A percentile compares a stretch with the other conserved stretches of the same genome.
These are phyloP conservation scores for Prunus mira DNA, from an alignment of 306 rosid species.

Conservation along the genomic window DNA sequence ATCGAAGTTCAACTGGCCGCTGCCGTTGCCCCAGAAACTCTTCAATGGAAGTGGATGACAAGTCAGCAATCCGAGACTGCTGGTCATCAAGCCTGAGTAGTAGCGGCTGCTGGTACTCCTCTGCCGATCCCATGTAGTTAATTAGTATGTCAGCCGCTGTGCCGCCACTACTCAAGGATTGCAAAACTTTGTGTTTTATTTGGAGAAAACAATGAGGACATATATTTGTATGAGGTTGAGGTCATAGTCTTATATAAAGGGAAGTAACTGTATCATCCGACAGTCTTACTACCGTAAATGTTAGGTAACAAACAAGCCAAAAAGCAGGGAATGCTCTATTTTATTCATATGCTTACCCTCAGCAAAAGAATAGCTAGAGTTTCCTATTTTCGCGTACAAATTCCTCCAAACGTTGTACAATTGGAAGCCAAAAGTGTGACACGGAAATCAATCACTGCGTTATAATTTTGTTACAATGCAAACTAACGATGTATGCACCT, in stretches of 20 bases:
- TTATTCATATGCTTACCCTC: too few species aligned
- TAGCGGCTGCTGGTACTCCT: slow-evolving; percentile 17
- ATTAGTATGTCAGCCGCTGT: neutral
- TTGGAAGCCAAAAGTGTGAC: too few species aligned
- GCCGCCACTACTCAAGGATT: neutral
- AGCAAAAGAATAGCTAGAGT: too few species aligned
- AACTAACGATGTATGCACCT: too few species aligned
- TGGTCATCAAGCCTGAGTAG: slow-evolving; percentile 8
- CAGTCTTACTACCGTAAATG: neutral
- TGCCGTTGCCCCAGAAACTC: slow-evolving; percentile 35
- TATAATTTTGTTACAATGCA: too few species aligned
- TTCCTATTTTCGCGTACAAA: too few species aligned
- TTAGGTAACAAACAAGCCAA: too few species aligned
- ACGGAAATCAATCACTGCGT: too few species aligned
- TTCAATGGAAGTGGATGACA: slow-evolving; percentile 25
- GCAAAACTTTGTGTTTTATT: neutral
- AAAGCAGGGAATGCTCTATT: too few species aligned
- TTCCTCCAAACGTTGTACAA: too few species aligned
- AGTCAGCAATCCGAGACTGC: slow-evolving; percentile 7
- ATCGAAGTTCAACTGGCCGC: slow-evolving; percentile 13
- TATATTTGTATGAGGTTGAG: neutral
- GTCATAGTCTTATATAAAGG: too few species aligned
- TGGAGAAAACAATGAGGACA: neutral
- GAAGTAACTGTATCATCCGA: too few species aligned
- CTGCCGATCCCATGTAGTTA: slow-evolving; percentile 24